Percentiles rank a stretch among this genome's conserved stretches.
These are phyloP conservation scores for Parsonsia alboflavescens DNA, from an alignment of 257 asterid genomes.

Conservation along the genomic window DNA sequence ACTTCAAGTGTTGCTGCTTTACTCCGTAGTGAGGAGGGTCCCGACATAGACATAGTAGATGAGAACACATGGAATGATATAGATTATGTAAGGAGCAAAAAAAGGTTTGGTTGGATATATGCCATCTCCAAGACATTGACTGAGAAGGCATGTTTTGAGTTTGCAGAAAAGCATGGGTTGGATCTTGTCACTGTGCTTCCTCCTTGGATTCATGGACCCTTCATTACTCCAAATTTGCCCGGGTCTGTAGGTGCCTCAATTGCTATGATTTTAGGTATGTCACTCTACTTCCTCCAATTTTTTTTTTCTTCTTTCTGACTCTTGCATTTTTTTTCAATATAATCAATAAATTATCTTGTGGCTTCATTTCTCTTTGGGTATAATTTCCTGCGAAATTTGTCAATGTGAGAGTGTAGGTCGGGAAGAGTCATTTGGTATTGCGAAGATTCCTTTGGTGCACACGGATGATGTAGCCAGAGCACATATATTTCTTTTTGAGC, in stretches of 20 bases:
- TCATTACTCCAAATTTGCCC: slow-evolving; percentile 11
- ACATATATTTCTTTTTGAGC: slow-evolving; percentile 46
- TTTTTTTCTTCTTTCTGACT: no score
- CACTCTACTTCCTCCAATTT: no score
- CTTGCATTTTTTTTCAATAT: no score
- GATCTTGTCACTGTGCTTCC: slow-evolving; percentile 18
- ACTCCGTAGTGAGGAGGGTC: background rate
- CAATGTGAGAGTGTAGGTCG: background rate
- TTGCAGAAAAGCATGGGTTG: slow-evolving; percentile 20
- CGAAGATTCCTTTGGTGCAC: slow-evolving; percentile 24
- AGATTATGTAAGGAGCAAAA: slow-evolving; percentile 14
- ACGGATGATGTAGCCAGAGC: slow-evolving; percentile 56
- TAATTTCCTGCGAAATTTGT: background rate
- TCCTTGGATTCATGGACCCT: slow-evolving; percentile 11
- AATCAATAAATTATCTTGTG: no score
- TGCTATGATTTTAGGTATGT: slow-evolving; percentile 10
- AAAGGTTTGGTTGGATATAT: slow-evolving; percentile 5
- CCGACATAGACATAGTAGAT: background rate
- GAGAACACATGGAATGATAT: slow-evolving; percentile 11
- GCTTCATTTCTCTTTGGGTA: no score
- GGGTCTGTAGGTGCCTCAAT: background rate
- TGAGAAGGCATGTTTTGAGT: slow-evolving; percentile 29
- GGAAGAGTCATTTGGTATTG: background rate
- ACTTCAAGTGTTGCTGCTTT: slow-evolving; percentile 36
- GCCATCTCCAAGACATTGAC: slow-evolving; percentile 19